Base-by-base conservation (phyloP, 2,329 filamentous ascomycete species). In the Torrubiellomyces zombiae region DNA sequence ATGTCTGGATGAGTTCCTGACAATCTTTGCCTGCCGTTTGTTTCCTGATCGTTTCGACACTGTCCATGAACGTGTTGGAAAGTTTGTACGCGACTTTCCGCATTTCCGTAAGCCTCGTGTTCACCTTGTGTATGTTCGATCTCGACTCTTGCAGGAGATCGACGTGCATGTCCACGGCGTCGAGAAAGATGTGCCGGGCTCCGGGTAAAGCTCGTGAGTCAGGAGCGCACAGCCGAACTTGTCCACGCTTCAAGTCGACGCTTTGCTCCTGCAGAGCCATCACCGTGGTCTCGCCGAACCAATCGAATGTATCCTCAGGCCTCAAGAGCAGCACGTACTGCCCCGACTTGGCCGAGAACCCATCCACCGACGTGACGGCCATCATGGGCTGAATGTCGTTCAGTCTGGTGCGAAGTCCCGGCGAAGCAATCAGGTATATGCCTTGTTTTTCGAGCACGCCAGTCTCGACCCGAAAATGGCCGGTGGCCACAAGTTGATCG, bases 51-150 rank as follows among this genome's bases (percentile, higher is more conserved):
- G 81, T 82, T 45, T 92, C 82, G 21, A 98, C 89, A 45, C 83
- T 94, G 50, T 95, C 86, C 82, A 98, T 94, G 51, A 98, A 95
- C 6, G 83, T 82, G 52, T 94, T 95, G 25, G 83, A 93, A 21
- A 98, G 63, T 50, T 92, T 93, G 60, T 91, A 95, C 3, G 86
- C 82, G 3, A 91, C 91, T 47, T 85, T 83, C 40, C 91, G 85
- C 40, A 94, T 93, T 47, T 92, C 91, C 40, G 82, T 86, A 34
- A 98, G 58, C 45, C 91, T 79, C 25, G 75, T 60, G 44, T 95
- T 91, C 37, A 98, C 89, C 38, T 91, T 81, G 34, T 81, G 78
- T 19, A 98, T 64, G 44, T 94, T 95, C 12, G 89, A 91, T 36
- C 89, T 69, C 42, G 92, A 81, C 47, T 95, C 89, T 27, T 93